Base-by-base conservation (phyloP, 106 monocot species). In the Narthecium ossifragum region DNA sequence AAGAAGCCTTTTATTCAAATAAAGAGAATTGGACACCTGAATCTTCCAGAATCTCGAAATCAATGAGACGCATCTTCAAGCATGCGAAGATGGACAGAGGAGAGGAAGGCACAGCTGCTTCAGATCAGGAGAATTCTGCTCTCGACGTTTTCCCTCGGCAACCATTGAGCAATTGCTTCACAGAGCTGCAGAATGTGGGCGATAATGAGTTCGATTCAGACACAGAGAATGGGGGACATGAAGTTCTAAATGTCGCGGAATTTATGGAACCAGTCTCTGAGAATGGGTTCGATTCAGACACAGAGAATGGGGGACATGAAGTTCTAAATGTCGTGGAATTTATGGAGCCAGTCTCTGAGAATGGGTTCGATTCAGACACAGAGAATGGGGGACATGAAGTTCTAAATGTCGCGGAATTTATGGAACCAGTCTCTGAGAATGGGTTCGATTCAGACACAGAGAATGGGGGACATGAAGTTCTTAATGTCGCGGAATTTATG, bases 21-120 rank as follows among this genome's bases (percentile, higher is more conserved):
- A 69, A 73, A 34, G 81, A 76, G 39, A 76, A 59, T 28, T 46
- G 50, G 23, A 70, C 70, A 26, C 70, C 65, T 28, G 46, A 46
- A 28, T 32, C 31, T 52, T 31, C 26, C 6, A 73, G 45, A 23
- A 30, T 25, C 5, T 11, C 9, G 43, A 55, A 55, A 34, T 28
- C 24, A 0, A 38, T 32, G 30, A 63, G 31, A 40, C 17, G 21
- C 37, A 12, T 59, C 34, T 15, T 26, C 24, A 6, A 21, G 17
- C 11, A 20, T n/a, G 25, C 38, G 34, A 20, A 48, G 18, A 20
- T 2, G 29, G 18, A 26, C 46, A 48, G 4, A n/a, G n/a, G n/a
- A 36, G 37, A 57, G 53, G 31, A 61, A 24, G 59, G 13, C 18
- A 17, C 2, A 60, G 39, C 13, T 26, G 6, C 30, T 31, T 55